Conservation (phyloP, 139 green algal species). For the Ettlia oleoabundans region DNA sequence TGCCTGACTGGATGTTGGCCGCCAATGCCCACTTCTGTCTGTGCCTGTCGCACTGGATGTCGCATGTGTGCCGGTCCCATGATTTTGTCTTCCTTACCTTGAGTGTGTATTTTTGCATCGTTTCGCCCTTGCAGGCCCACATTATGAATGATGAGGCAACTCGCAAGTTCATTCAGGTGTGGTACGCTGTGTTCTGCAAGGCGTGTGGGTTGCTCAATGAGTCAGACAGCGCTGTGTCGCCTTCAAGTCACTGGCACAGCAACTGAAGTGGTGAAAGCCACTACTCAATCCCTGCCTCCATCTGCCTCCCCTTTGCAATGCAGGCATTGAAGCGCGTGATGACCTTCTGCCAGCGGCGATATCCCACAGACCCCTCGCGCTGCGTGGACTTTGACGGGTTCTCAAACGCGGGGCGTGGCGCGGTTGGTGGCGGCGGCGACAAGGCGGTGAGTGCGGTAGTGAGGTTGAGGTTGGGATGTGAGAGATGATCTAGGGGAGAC, state of each 20-base stretch:
- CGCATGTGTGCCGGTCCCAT: slow-evolving; percentile 1
- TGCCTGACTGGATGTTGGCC: not conserved
- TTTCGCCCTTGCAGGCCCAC: slow-evolving; percentile 94
- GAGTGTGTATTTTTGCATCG: no score
- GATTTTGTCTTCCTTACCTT: no score
- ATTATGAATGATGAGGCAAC: slow-evolving; percentile 99
- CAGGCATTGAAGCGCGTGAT: slow-evolving; percentile 91
- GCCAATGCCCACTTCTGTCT: not conserved
- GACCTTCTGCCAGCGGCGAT: slow-evolving; percentile 82
- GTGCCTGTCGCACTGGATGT: not conserved
- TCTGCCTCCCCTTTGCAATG: not conserved
- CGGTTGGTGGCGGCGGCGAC: slow-evolving; percentile 58
- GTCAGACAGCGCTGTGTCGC: no score
- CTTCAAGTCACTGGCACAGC: no score
- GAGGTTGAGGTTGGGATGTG: not conserved
- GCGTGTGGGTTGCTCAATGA: not conserved
- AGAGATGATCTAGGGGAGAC: no score
- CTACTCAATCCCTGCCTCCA: not conserved
- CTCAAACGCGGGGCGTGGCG: slow-evolving; percentile 62
- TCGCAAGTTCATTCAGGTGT: slow-evolving; percentile 86
- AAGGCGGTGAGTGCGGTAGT: slow-evolving; percentile 61
- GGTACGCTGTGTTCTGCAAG: not conserved
- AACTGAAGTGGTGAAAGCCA: no score
- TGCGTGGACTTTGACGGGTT: slow-evolving; percentile 83
- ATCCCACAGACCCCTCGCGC: slow-evolving; percentile 87